phyloP scores from a whole-genome alignment of 345 rosid genomes.

The Raphanus raphanistrum region DNA sequence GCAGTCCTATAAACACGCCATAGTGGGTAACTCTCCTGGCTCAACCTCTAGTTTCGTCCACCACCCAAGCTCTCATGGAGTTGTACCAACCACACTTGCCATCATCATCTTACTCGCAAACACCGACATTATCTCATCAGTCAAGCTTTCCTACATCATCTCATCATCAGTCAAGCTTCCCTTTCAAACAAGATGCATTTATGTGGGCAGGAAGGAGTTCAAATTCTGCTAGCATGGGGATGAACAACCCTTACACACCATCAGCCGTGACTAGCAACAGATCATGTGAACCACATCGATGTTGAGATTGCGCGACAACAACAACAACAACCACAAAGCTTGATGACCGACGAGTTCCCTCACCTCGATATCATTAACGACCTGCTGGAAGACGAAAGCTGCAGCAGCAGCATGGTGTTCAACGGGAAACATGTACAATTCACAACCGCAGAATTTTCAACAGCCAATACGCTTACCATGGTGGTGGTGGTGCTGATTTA shows the following conservation, averaged over 20 bases:
- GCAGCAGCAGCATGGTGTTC: constrained; percentile 38
- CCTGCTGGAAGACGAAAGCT: constrained; percentile 84
- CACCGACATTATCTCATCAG: constrained; percentile 48
- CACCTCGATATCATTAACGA: constrained; percentile 97
- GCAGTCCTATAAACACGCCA: constrained; percentile 79
- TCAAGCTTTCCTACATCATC: constrained; percentile 45
- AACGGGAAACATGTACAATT: constrained; percentile 33
- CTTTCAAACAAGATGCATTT: constrained; percentile 42
- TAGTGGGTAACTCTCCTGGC: constrained; percentile 61
- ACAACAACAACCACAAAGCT: constrained; percentile 41
- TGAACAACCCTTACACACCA: constrained; percentile 27
- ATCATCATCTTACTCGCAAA: constrained; percentile 44
- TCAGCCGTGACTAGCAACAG: constrained; percentile 11
- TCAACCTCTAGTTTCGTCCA: constrained; percentile 50
- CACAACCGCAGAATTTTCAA: constrained; percentile 46
- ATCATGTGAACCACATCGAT: constrained; percentile 13
- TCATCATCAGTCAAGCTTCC: constrained; percentile 42
- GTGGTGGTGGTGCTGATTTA: constrained; percentile 44
- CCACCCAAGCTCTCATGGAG: constrained; percentile 49
- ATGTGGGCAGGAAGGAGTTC: constrained; percentile 54
- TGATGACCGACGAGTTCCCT: constrained; percentile 77
- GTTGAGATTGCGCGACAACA: constrained; percentile 54
- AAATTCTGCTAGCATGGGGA: constrained; percentile 19
- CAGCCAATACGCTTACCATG: constrained; percentile 55
- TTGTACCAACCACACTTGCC: constrained; percentile 51